Evolutionary conservation across 805 yeast species (phyloP).

Genomic region (Diddensiella santjacobensis): DNA sequence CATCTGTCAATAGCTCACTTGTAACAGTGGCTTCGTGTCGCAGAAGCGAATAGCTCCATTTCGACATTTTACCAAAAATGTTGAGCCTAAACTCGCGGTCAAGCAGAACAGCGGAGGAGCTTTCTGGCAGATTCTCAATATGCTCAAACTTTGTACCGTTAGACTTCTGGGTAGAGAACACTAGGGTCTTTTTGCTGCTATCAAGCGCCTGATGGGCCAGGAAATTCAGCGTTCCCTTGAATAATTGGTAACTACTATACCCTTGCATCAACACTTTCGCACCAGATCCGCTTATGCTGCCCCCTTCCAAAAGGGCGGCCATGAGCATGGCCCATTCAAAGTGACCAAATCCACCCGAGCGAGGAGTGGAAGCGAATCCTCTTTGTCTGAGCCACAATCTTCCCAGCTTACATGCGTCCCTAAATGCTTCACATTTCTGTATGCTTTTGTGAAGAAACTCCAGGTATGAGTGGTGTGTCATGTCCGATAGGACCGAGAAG

Average conservation of each 20-base stretch:
- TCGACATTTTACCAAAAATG: slow-evolving; percentile 75
- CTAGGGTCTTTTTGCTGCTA: slow-evolving; percentile 19
- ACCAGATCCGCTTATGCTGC: slow-evolving; percentile 64
- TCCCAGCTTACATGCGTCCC: slow-evolving; percentile 83
- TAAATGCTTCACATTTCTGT: slow-evolving; percentile 73
- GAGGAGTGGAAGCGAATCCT: slow-evolving; percentile 63
- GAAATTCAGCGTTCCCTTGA: slow-evolving; percentile 81
- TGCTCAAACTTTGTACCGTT: slow-evolving; percentile 5
- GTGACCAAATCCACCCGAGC: slow-evolving; percentile 83
- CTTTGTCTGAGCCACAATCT: slow-evolving; percentile 88
- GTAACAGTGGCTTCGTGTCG: slow-evolving; percentile 68
- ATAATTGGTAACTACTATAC: slow-evolving; percentile 87
- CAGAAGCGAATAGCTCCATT: slow-evolving; percentile 58
- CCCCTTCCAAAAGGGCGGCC: slow-evolving; percentile 76
- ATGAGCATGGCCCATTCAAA: slow-evolving; percentile 81
- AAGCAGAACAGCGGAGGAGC: slow-evolving; percentile 10
- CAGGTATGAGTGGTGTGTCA: slow-evolving; percentile 64
- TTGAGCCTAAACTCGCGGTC: slow-evolving; percentile 51
- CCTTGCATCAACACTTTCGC: slow-evolving; percentile 78
- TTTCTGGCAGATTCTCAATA: not conserved
- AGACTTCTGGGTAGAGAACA: slow-evolving; percentile 16
- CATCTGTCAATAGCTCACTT: slow-evolving; percentile 65
- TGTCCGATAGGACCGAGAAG: slow-evolving; percentile 67
- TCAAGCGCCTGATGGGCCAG: slow-evolving; percentile 75
- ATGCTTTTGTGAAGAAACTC: slow-evolving; percentile 72